Evolutionary conservation across 2,329 filamentous ascomycete species (phyloP), one percentile per base, ranked within the genome.

Genomic region (Purpureocillium takamizusanense): DNA sequence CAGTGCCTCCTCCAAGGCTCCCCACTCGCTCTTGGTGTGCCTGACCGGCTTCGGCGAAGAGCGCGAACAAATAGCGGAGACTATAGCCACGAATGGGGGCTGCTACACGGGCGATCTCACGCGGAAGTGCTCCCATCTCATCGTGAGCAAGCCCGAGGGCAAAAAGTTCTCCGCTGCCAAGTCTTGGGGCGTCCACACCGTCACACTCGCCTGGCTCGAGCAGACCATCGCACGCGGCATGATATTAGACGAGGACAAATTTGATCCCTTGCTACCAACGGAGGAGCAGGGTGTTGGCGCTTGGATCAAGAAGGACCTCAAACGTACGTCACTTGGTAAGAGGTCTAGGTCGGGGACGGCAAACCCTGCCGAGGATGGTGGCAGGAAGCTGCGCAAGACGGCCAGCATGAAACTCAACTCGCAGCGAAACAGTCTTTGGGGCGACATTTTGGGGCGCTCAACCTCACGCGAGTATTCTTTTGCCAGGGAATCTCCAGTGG

Each of bases 91-190:
- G 13, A 78, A 94, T 53, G 90, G 90, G 25, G 92, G 81, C n/a
- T 67, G 75, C 38, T 95, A 95, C 57, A 81, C 84, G 21, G 86
- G 85, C 39, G 90, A 98, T 56, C 71, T 98, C 38, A 94, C 88
- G 9, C 86, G 81, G 52, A 72, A 70, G 38, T 86, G 94, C 46
- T 94, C 88, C 2, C 92, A 98, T 60, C 73, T 98, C 13, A 83
- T 98, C 46, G 86, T 86, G 25, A 75, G 76, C 44, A 76, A 74
- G 36, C 80, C 90, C 8, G 76, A 85, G 46, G 90, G 92, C 16
- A 85, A 87, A 43, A 98, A 98, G 60, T 98, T 94, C 57, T 76
- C 78, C 39, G 87, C 87, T 40, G 92, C 90, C n/a, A 79, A 76
- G 48, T 73, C 73, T 49, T 98, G 92, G 89, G 72, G 74, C 33